Evolutionary conservation across 768 basidiomycete genomes (phyloP).

Genomic region (Agrocybe pediades): DNA sequence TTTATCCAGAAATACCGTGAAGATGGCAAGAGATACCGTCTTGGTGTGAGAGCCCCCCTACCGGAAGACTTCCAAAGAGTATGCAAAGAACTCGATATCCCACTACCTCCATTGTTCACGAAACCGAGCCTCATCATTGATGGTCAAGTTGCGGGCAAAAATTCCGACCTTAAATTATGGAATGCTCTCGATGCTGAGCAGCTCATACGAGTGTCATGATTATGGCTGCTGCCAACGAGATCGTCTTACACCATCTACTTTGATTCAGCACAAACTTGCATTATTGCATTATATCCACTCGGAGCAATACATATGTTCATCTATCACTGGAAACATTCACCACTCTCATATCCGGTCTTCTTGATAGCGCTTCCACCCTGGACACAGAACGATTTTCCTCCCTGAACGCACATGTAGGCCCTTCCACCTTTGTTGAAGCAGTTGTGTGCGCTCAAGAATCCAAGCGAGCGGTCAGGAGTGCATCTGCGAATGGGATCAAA

Average conservation of each 20-base stretch:
- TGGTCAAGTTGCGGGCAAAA: not conserved
- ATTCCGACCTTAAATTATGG: not conserved
- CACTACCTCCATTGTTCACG: conserved; percentile 23
- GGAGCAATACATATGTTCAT: not conserved
- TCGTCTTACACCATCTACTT: no score
- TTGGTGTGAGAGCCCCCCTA: conserved; percentile 59
- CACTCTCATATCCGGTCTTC: not conserved
- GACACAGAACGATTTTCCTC: not conserved
- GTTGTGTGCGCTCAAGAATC: not conserved
- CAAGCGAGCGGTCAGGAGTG: not conserved
- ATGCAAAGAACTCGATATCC: conserved; percentile 48
- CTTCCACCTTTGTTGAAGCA: not conserved
- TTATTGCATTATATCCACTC: not conserved
- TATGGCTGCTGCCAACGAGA: no score
- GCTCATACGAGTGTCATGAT: not conserved
- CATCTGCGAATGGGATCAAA: not conserved
- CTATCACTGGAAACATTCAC: not conserved
- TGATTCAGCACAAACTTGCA: not conserved
- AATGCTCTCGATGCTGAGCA: not conserved
- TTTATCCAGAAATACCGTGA: conserved; percentile 50
- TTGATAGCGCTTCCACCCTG: not conserved
- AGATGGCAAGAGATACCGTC: conserved; percentile 47
- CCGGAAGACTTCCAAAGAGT: conserved; percentile 55
- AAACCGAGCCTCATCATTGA: conserved; percentile 1
- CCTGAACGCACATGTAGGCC: not conserved